phyloP scores from a whole-genome alignment of 768 basidiomycete genomes.

The Lyophyllum shimeji region DNA sequence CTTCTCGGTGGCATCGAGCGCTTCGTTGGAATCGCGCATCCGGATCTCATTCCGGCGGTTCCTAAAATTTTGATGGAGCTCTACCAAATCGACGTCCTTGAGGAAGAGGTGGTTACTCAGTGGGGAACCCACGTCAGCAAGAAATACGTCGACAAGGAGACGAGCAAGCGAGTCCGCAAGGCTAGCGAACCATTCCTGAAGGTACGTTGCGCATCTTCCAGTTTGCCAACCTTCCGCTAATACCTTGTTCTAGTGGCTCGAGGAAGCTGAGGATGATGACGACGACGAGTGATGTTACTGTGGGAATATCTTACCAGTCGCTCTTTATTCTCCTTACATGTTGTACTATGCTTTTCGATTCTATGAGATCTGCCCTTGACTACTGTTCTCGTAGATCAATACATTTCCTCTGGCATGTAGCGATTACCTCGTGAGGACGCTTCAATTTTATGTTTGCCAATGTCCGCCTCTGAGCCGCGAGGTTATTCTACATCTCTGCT shows the following conservation, averaged over 20 bases:
- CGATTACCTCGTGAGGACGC: too few relatives aligned
- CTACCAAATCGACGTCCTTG: slow-evolving; percentile 90
- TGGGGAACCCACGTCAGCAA: slow-evolving; percentile 98
- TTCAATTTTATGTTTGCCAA: too few relatives aligned
- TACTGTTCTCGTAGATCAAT: too few relatives aligned
- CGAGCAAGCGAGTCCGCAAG: slow-evolving; percentile 93
- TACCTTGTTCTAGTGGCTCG: slow-evolving; percentile 65
- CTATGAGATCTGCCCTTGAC: background rate
- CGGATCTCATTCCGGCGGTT: slow-evolving; percentile 67
- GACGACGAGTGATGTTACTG: slow-evolving; percentile 28
- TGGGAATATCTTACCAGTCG: background rate
- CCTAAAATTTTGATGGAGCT: slow-evolving; percentile 94
- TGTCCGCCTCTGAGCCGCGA: too few relatives aligned
- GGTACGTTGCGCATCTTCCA: slow-evolving; percentile 38
- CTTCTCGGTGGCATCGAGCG: slow-evolving; percentile 93
- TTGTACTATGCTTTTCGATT: background rate
- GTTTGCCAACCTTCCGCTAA: background rate
- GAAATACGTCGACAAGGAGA: slow-evolving; percentile 95
- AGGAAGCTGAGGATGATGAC: slow-evolving; percentile 78
- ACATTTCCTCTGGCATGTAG: too few relatives aligned
- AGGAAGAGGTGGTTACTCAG: slow-evolving; percentile 85
- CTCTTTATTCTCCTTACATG: background rate
- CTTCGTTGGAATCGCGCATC: slow-evolving; percentile 69
- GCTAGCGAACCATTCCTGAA: slow-evolving; percentile 95
- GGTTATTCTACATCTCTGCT: too few relatives aligned